These are phyloP conservation scores for Blastobotrys capitulatus DNA, from an alignment of 1,139 yeast genomes.

Conservation along the genomic window DNA sequence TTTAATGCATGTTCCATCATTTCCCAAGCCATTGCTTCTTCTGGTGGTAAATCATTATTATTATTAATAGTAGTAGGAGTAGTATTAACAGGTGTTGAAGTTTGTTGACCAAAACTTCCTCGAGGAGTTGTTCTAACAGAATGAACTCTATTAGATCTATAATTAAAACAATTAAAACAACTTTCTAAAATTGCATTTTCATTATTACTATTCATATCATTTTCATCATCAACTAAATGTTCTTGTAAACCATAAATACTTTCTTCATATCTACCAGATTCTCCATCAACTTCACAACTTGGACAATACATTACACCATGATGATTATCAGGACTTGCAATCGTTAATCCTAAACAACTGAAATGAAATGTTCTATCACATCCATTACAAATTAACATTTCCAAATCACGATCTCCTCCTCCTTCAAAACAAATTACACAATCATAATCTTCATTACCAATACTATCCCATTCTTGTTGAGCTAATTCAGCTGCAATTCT, in stretches of 20 bases:
- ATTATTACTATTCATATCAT: neutral
- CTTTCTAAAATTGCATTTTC: neutral
- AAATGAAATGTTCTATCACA: slow-evolving; percentile 32
- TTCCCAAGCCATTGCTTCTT: slow-evolving; percentile 31
- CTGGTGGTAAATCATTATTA: slow-evolving; percentile 20
- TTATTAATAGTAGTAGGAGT: neutral
- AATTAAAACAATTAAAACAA: neutral
- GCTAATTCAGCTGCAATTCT: slow-evolving; percentile 9
- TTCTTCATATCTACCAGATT: slow-evolving; percentile 14
- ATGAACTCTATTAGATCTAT: neutral
- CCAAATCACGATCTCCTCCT: slow-evolving; percentile 27
- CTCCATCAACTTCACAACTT: slow-evolving; percentile 24
- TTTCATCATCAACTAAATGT: neutral
- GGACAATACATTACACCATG: slow-evolving; percentile 32
- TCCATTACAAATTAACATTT: slow-evolving; percentile 29
- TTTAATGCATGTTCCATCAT: slow-evolving; percentile 28
- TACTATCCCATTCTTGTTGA: slow-evolving; percentile 14
- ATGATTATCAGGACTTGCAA: slow-evolving; percentile 26
- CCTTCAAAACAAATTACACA: slow-evolving; percentile 29
- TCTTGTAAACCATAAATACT: neutral
- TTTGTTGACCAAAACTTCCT: neutral
- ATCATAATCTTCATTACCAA: slow-evolving; percentile 14
- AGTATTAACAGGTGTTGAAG: neutral
- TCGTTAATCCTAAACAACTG: slow-evolving; percentile 29
- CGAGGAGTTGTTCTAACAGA: neutral